Base-by-base conservation (phyloP, 345 rosid species). In the Triadica sebifera region DNA sequence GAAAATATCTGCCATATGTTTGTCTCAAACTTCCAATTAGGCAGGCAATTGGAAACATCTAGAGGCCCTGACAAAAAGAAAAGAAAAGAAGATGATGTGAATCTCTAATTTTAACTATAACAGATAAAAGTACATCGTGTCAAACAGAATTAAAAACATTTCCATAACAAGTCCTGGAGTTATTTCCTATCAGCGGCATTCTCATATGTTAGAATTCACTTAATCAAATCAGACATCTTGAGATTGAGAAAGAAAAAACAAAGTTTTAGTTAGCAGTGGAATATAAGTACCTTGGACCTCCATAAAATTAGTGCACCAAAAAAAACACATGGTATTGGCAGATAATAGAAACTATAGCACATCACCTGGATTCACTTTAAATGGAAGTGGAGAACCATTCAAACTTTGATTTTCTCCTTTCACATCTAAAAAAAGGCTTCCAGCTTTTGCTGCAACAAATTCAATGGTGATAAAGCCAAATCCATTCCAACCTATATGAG, bases 1-100 rank as follows among this genome's bases (percentile, higher is more conserved):
- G 99, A 93, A 81, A 86, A 89, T 73, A 91, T 83, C 74, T 95
- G 94, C 99, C 99, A 95, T 19, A 81, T 78, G 67, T 71, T 83
- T 20, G 84, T 71, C 75, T 86, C 89, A 61, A 85, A 85, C 72
- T 86, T 91, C 96, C 93, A 89, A 62, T 78, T 77, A 15, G 90
- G 91, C 37, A 72, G 67, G 20, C 98, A 89, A 29, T 71, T 95
- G 43, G 91, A 81, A 73, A 91, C 85, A 80, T 89, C 90, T 9
- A 92, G 74, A 47, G 87, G 79, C 62, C 97, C 98, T 94, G 84
- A 67, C 2, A 4, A n/a, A n/a, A n/a, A n/a, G n/a, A n/a, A n/a
- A n/a, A 70, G 58, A 61, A 73, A 41, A 39, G 78, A 77, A 83
- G 64, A 61, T 43, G 41, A 71, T 50, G 17, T 12, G 13, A 20